These are phyloP conservation scores for Colletotrichum theobromicola DNA, from an alignment of 2,329 filamentous ascomycete species.

Conservation along the genomic window DNA sequence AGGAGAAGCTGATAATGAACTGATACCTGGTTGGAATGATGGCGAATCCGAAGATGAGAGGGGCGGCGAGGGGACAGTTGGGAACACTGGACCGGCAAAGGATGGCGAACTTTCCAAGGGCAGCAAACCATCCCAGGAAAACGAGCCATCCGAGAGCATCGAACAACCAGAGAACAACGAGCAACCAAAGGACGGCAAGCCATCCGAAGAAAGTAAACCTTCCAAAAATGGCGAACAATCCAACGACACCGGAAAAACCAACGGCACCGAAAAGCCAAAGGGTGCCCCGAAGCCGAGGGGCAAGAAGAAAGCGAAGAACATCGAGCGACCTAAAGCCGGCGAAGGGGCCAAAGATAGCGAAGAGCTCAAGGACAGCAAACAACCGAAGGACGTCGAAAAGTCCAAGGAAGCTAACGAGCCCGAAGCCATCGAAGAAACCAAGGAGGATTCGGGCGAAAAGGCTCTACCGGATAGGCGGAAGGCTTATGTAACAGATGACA, in stretches of 20 bases:
- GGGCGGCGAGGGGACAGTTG: not conserved
- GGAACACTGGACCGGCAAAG: not conserved
- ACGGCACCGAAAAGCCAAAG: not conserved
- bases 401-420: not conserved
- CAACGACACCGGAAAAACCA: not conserved
- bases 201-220: too few species aligned
- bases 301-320: not conserved
- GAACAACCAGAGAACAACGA: not conserved
- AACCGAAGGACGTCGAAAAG: not conserved
- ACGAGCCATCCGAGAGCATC: not conserved
- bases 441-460: not conserved
- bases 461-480: not conserved
- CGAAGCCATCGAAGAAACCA: not conserved
- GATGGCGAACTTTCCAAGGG: not conserved
- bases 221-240: too few species aligned
- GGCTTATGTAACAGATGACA: not conserved
- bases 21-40: slow-evolving; percentile 41
- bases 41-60: not conserved
- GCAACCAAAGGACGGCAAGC: too few species aligned
- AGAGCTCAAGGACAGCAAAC: not conserved
- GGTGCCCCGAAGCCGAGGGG: not conserved
- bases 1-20: slow-evolving; percentile 47
- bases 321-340: not conserved
- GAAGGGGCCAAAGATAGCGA: not conserved
- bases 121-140: not conserved